Conservation (phyloP, 202 grass and related monocot species). For the Thinopyrum obtusiflorum region DNA sequence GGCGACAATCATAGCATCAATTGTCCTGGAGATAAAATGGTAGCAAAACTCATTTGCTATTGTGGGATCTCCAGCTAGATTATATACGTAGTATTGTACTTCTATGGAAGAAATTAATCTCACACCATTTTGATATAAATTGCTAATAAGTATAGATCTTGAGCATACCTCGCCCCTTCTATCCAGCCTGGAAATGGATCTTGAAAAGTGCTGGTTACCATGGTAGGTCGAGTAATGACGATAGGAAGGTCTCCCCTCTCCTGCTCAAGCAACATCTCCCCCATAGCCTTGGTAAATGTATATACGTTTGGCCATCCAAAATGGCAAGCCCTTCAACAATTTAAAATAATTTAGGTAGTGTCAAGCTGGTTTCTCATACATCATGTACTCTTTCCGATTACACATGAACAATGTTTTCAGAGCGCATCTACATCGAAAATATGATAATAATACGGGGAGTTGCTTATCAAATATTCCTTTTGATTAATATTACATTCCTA, state of each 20-base stretch:
- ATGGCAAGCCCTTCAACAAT: conserved; percentile 43
- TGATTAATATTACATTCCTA: not conserved
- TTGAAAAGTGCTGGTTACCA: conserved; percentile 48
- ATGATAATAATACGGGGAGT: no score
- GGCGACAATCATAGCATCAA: conserved; percentile 49
- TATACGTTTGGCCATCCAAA: conserved; percentile 82
- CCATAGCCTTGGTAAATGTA: conserved; percentile 67
- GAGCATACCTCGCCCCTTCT: conserved; percentile 51
- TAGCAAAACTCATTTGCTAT: not conserved
- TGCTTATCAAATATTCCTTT: no score
- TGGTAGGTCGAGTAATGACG: conserved; percentile 61
- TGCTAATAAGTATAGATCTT: not conserved
- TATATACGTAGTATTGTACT: not conserved
- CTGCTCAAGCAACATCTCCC: conserved; percentile 63
- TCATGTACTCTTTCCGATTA: not conserved
- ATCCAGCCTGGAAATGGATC: conserved; percentile 73
- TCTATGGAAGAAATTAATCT: no score
- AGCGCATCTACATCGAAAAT: no score
- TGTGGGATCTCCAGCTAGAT: not conserved
- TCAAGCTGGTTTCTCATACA: not conserved
- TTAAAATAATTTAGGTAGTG: not conserved
- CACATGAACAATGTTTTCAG: no score
- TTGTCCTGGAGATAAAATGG: conserved; percentile 27
- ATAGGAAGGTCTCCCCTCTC: conserved; percentile 49
- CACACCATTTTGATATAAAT: no score